Evolutionary conservation across 2,329 filamentous ascomycete species (phyloP), one percentile per base, ranked within the genome.

Genomic region (Apiospora rasikravindrae): DNA sequence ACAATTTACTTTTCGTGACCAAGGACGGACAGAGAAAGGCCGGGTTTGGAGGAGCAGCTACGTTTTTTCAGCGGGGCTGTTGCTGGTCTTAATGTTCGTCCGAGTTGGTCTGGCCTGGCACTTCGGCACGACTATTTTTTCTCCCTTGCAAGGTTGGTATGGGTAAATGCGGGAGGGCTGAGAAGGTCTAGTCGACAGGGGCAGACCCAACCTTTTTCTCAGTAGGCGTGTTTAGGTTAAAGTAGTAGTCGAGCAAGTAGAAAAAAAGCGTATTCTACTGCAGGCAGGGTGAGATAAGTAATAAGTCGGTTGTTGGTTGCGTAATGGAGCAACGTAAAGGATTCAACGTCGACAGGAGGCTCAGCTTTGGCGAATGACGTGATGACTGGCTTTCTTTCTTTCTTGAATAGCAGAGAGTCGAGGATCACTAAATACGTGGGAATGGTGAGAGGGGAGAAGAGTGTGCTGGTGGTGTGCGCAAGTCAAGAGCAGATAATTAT

Each of bases 251-350:
- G 53, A 37, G 49, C 7, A 24, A 51, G 19, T 47, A 22, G 44
- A 6, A 47, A 22, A 57, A 33, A 57, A 19, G 47, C 22, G 51
- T 57, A 26, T 11, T 29, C 26, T 57, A 57, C 26, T 57, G 51
- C 13, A 57, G 51, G 26, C 7, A 57, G 51, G 51, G 51, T 29
- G 29, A 33, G 51, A 51, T 51, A 51, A 51, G 47, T 24, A 37
- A 16, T 53, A 53, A 53, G 49, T 53, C 22, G 24, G 22, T 29
- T 53, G 51, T 57, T 57, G 14, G 26, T 57, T 57, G 51, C 51
- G 51, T 57, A 57, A 57, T 57, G 51, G 51, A 57, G 51, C 51
- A 57, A 29, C 29, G 53, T 61, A 64, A 64, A 64, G 57, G 57
- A 64, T 64, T 64, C 33, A 64, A 40, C 22, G 57, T 64, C 57